Evolutionary conservation across 139 green algal species (phyloP).

Genomic region (Limnomonas spitsbergensis): DNA sequence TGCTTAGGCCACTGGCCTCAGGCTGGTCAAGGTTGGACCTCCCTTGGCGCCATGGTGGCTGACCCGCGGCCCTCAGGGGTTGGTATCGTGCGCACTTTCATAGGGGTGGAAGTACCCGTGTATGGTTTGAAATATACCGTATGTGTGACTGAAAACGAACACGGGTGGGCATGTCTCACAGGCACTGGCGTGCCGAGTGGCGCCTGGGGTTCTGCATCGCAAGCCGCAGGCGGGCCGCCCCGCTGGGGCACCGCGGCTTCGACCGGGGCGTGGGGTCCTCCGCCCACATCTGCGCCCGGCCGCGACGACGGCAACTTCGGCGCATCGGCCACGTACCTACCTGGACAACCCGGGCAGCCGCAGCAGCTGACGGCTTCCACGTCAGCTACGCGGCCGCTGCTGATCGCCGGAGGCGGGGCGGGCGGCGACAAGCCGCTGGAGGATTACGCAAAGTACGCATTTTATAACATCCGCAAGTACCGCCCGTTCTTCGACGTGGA

Average conservation of each 20-base stretch:
- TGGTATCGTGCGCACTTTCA: too few species aligned
- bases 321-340: not conserved
- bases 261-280: not conserved
- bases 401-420: not conserved
- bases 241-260: not conserved
- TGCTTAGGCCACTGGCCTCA: too few species aligned
- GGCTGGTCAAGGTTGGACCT: too few species aligned
- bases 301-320: not conserved
- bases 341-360: not conserved
- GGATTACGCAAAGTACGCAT: constrained; percentile 46
- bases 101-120: too few species aligned
- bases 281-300: not conserved
- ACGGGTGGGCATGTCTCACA: too few species aligned
- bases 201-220: not conserved
- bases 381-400: constrained; percentile 9
- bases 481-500: constrained; percentile 78
- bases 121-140: too few species aligned
- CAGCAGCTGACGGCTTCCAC: not conserved
- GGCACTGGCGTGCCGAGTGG: too few species aligned
- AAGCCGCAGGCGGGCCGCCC: too few species aligned
- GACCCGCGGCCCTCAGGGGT: too few species aligned
- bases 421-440: not conserved
- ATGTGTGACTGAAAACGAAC: too few species aligned
- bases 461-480: constrained; percentile 77
- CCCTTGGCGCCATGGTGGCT: too few species aligned